phyloP scores from a whole-genome alignment of 371 early-diverging fungal genomes.

The Fennellomyces sp. region DNA sequence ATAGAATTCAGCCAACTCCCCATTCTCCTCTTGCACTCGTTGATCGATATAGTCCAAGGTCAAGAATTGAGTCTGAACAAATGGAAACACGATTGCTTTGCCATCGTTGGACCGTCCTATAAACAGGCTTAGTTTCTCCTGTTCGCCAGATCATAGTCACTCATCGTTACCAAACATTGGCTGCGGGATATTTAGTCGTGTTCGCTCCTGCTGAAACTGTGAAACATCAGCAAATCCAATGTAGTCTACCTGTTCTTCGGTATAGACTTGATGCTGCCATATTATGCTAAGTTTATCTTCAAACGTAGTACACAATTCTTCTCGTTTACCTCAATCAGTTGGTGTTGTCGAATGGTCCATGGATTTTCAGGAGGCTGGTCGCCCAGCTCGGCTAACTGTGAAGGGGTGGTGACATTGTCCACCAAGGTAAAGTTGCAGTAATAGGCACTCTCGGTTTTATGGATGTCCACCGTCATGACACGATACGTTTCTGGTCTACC shows the following conservation, averaged over 20 bases:
- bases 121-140: too few relatives aligned
- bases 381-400: not conserved
- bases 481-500: slow-evolving; percentile 25
- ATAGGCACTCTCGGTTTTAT: slow-evolving; percentile 27
- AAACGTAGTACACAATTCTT: not conserved
- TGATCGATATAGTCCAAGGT: slow-evolving; percentile 10
- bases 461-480: slow-evolving; percentile 23
- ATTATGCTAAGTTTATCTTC: not conserved
- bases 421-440: slow-evolving; percentile 26
- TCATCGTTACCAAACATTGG: slow-evolving; percentile 8
- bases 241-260: slow-evolving; percentile 10
- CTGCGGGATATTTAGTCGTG: slow-evolving; percentile 3
- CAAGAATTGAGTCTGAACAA: not conserved
- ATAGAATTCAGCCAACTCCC: slow-evolving; percentile 5
- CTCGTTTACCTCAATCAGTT: not conserved
- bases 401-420: slow-evolving; percentile 21
- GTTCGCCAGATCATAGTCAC: too few relatives aligned
- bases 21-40: not conserved
- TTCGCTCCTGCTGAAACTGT: slow-evolving; percentile 9
- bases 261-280: slow-evolving; percentile 2
- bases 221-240: slow-evolving; percentile 14
- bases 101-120: slow-evolving; percentile 11
- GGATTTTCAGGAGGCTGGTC: not conserved
- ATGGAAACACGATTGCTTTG: slow-evolving; percentile 8
- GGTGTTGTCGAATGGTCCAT: not conserved